Conservation (phyloP, 2,329 filamentous ascomycete species). For the Neurospora sp. region DNA sequence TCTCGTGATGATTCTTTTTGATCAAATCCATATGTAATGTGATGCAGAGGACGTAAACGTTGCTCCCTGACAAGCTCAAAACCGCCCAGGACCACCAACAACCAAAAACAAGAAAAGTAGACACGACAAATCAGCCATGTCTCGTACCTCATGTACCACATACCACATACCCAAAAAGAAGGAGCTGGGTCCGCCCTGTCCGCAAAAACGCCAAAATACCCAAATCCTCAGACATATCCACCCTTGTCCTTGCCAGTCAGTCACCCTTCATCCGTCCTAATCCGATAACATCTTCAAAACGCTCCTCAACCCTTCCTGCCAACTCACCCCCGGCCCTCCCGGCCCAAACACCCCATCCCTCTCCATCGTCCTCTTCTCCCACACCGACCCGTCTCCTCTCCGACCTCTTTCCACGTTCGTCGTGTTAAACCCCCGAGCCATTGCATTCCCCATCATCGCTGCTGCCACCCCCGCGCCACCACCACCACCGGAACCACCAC, state of each 20-base stretch:
- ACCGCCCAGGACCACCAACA: neutral
- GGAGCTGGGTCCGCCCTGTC: neutral
- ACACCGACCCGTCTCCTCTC: conserved; percentile 11
- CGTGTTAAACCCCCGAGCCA: conserved; percentile 3
- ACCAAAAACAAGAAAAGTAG: neutral
- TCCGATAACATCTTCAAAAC: conserved; percentile 19
- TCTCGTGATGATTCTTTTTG: neutral
- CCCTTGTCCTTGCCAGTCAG: neutral
- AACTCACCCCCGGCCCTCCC: conserved; percentile 8
- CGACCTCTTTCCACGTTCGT: conserved; percentile 9
- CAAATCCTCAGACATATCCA: neutral
- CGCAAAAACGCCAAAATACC: neutral
- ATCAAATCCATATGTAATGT: neutral
- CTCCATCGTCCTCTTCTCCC: conserved; percentile 22
- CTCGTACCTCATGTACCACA: neutral
- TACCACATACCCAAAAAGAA: neutral
- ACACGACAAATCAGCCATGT: neutral
- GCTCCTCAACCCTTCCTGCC: conserved; percentile 12
- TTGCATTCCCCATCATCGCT: conserved; percentile 1
- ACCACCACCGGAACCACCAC: conserved; percentile 19
- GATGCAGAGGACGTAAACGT: neutral
- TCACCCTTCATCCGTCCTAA: neutral
- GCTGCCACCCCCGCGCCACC: conserved; percentile 18
- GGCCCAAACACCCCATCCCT: conserved; percentile 12
- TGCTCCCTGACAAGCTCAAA: neutral